These are phyloP conservation scores for Lantana camara DNA, from an alignment of 257 asterid species.

Conservation along the genomic window DNA sequence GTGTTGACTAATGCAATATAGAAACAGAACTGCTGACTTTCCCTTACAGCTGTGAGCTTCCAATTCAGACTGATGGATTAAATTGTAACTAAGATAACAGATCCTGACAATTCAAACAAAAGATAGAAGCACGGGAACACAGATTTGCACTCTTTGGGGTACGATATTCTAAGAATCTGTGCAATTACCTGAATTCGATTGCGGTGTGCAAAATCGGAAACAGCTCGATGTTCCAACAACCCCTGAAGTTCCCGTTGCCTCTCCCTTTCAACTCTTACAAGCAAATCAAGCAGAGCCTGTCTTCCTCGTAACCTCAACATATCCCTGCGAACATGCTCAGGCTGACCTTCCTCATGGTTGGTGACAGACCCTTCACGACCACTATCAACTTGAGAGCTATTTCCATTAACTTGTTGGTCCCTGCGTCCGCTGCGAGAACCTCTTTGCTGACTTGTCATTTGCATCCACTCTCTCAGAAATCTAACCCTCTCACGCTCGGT, in stretches of 20 bases:
- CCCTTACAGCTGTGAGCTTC: constrained; percentile 14
- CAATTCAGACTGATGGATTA: constrained; percentile 22
- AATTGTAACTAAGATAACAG: constrained; percentile 1
- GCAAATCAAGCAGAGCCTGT: constrained; percentile 86
- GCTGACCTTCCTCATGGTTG: constrained; percentile 71
- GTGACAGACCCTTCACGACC: constrained; percentile 51
- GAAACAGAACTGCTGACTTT: background rate
- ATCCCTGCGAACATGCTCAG: constrained; percentile 79
- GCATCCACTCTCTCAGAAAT: constrained; percentile 94
- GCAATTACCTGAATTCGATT: constrained; percentile 77
- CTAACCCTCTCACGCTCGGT: constrained; percentile 96
- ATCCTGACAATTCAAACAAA: constrained; percentile 20
- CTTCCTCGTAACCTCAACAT: constrained; percentile 86
- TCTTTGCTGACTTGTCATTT: constrained; percentile 90
- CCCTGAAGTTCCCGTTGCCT: constrained; percentile 86
- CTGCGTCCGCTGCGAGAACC: constrained; percentile 58
- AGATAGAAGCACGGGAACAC: constrained; percentile 11
- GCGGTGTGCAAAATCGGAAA: constrained; percentile 91
- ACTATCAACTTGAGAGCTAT: constrained; percentile 50
- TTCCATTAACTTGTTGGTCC: constrained; percentile 44
- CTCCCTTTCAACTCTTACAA: constrained; percentile 79
- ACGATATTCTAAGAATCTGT: background rate
- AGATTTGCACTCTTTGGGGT: background rate
- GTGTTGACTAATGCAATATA: constrained; percentile 25
- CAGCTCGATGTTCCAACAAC: constrained; percentile 89